phyloP scores from a whole-genome alignment of 257 asterid species.

The Solanum neorickii region DNA sequence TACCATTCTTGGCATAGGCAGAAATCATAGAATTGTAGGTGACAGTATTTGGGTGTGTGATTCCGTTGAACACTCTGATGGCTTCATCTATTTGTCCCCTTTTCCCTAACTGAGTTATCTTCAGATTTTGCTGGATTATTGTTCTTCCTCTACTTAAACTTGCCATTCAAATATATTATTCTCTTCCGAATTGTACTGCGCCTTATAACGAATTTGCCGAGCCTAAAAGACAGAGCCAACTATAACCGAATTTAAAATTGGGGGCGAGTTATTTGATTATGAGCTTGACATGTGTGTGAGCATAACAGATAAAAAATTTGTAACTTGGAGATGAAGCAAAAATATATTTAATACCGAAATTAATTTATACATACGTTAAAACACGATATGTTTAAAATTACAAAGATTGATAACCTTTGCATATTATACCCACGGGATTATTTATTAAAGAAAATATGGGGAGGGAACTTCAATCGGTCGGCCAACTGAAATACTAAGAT shows the following conservation, averaged over 20 bases:
- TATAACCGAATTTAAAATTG: too few relatives aligned
- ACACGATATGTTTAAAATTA: background rate
- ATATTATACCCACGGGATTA: background rate
- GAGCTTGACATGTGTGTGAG: background rate
- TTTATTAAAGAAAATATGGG: background rate
- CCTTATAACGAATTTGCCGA: background rate
- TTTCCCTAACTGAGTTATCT: slow-evolving; percentile 20
- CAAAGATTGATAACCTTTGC: background rate
- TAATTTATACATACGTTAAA: background rate
- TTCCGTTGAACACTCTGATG: slow-evolving; percentile 10
- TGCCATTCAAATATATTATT: background rate
- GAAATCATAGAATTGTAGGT: slow-evolving; percentile 34
- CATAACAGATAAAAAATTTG: background rate
- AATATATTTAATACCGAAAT: background rate
- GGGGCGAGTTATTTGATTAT: background rate
- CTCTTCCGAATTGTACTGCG: background rate
- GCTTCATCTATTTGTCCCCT: slow-evolving; percentile 24
- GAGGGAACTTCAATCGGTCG: background rate
- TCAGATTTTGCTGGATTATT: slow-evolving; percentile 11
- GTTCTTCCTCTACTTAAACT: slow-evolving; percentile 1
- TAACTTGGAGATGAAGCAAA: background rate
- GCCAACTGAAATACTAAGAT: background rate
- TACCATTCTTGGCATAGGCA: slow-evolving; percentile 22
- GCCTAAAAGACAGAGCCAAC: background rate
- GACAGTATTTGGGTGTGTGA: slow-evolving; percentile 19